Evolutionary conservation across 2,329 filamentous ascomycete genomes (phyloP).

Genomic region (Ceratocystis smalleyi): DNA sequence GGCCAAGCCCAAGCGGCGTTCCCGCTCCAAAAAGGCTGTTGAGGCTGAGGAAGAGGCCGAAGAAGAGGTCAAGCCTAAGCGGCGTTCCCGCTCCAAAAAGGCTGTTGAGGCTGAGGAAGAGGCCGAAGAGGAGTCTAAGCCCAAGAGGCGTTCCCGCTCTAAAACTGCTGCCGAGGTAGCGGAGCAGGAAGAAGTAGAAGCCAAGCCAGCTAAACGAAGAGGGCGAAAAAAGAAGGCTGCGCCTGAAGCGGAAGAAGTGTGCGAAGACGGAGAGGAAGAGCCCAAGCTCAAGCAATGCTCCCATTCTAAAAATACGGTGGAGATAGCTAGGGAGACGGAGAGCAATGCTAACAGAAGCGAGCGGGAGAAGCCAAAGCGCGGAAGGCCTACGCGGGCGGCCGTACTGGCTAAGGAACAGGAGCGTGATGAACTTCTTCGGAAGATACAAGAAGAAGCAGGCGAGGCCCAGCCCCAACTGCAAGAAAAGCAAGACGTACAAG

Average conservation of each 20-base stretch:
- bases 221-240: not conserved
- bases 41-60: not conserved
- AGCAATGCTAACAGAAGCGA: not conserved
- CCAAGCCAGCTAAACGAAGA: constrained; percentile 6
- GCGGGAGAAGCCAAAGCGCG: not conserved
- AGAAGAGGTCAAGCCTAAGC: not conserved
- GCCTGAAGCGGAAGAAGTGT: not conserved
- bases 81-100: not conserved
- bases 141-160: not conserved
- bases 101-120: not conserved
- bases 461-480: not conserved
- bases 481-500: not conserved
- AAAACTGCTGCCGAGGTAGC: not conserved
- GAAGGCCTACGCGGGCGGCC: not conserved
- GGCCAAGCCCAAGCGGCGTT: not conserved
- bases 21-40: not conserved
- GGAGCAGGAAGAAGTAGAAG: not conserved
- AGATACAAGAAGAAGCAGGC: not conserved
- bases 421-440: not conserved
- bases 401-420: not conserved
- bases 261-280: not conserved
- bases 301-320: not conserved
- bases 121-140: not conserved
- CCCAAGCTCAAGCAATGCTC: not conserved
- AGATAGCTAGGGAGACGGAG: not conserved